Evolutionary conservation across 176 grass and related monocot genomes (phyloP).

Genomic region (Tuctoria greenei): DNA sequence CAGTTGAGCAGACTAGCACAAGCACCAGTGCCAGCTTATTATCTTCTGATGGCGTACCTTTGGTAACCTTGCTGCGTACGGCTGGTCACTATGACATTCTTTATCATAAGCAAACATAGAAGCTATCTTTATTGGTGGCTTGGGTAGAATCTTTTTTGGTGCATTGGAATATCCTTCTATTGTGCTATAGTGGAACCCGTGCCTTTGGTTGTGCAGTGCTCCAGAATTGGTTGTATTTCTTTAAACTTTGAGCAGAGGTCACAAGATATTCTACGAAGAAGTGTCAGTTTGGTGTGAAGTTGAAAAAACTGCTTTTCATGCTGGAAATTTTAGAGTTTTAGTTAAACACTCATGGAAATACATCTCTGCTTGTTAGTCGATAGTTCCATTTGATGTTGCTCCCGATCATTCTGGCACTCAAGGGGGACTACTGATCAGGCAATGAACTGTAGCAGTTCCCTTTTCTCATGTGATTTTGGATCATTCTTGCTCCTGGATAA

Average conservation of each 20-base stretch:
- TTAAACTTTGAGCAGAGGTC: not conserved
- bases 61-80: constrained; percentile 1
- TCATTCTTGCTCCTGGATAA: not conserved
- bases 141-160: not conserved
- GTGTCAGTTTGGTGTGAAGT: not conserved
- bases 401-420: not conserved
- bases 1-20: not conserved
- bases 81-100: constrained; percentile 3
- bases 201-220: not conserved
- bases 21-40: not conserved
- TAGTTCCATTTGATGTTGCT: not conserved
- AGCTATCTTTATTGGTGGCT: not conserved
- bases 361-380: not conserved
- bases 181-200: not conserved
- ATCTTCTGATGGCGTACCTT: constrained; percentile 11
- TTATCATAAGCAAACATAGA: constrained; percentile 2
- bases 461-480: not conserved
- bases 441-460: not conserved
- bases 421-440: not conserved
- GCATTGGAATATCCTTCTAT: not conserved
- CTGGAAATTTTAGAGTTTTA: not conserved
- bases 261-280: not conserved
- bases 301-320: not conserved
- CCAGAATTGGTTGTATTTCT: not conserved
- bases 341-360: not conserved